A percentile compares a stretch with the other conserved stretches of the same genome.
Conservation (phyloP, 108 stramenopile genomes). For the Pseudonitzschia multiseries region DNA sequence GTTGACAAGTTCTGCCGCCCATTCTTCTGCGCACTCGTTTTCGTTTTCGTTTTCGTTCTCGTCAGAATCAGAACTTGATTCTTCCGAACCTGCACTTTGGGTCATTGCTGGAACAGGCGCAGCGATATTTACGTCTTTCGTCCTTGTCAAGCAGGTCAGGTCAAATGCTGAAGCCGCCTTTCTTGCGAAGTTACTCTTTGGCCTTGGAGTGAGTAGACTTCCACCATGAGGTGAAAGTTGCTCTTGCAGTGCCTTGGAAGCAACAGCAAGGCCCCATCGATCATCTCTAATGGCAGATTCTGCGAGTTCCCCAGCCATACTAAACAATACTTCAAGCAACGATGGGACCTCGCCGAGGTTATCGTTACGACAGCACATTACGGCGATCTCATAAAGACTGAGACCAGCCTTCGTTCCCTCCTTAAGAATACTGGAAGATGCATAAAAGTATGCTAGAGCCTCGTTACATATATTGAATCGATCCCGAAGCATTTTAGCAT, state of each 20-base stretch:
- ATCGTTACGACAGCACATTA: constrained; percentile 84
- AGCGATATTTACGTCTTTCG: not conserved
- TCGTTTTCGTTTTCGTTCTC: constrained; percentile 52
- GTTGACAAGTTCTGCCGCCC: constrained; percentile 71
- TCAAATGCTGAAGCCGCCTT: constrained; percentile 30
- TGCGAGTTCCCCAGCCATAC: constrained; percentile 79
- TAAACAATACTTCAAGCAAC: constrained; percentile 68
- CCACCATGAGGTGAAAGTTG: constrained; percentile 60
- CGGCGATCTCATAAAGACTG: constrained; percentile 81
- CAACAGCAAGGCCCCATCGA: constrained; percentile 77
- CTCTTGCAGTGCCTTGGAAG: constrained; percentile 70
- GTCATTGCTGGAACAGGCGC: constrained; percentile 41
- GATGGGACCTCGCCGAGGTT: constrained; percentile 72
- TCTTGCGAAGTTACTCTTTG: not conserved
- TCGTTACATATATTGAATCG: constrained; percentile 61
- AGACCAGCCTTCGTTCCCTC: constrained; percentile 72
- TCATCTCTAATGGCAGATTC: constrained; percentile 73
- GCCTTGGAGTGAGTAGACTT: constrained; percentile 31
- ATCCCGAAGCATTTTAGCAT: constrained; percentile 64
- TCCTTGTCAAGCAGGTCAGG: constrained; percentile 9
- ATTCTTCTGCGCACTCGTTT: constrained; percentile 65
- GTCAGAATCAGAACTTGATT: constrained; percentile 32
- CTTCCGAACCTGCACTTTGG: constrained; percentile 70
- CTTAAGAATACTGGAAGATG: constrained; percentile 67
- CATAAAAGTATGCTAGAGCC: constrained; percentile 78